Evolutionary conservation across 2,329 filamentous ascomycete genomes (phyloP).

Genomic region (Stenocarpella maydis): DNA sequence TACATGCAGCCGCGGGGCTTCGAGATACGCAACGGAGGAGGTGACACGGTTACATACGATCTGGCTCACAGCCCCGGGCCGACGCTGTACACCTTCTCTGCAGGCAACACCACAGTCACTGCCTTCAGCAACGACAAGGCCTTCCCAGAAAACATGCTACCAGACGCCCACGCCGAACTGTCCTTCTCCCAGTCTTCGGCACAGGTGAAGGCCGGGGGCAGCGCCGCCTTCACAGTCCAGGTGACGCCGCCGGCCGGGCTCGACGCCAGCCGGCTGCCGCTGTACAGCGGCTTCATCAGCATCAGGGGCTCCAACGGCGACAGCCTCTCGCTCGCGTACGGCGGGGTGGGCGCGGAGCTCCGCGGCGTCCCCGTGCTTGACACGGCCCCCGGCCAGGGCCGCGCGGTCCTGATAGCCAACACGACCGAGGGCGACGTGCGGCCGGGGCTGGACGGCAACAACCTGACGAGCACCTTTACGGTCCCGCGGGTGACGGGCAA

Average conservation of each 20-base stretch:
- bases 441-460: conserved; percentile 21
- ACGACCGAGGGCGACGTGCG: conserved; percentile 14
- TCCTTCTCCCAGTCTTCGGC: conserved; percentile 38
- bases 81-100: conserved; percentile 18
- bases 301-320: conserved; percentile 48
- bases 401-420: conserved; percentile 37
- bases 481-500: conserved; percentile 27
- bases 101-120: conserved; percentile 21
- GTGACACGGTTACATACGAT: conserved; percentile 2
- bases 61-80: conserved; percentile 1
- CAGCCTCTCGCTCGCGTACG: conserved; percentile 49
- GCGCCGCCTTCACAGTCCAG: conserved; percentile 40
- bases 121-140: conserved; percentile 28
- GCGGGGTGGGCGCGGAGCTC: conserved; percentile 45
- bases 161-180: conserved; percentile 34
- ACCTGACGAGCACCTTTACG: conserved; percentile 24
- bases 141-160: conserved; percentile 30
- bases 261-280: conserved; percentile 43
- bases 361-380: conserved; percentile 35
- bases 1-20: conserved; percentile 5
- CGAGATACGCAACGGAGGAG: conserved; percentile 19
- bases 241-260: conserved; percentile 42
- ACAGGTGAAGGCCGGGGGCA: conserved; percentile 39
- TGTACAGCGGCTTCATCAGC: conserved; percentile 54
- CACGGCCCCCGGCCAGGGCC: conserved; percentile 32